Evolutionary conservation across 2,329 filamentous ascomycete species (phyloP).

Genomic region (Myrmaecium sp.): DNA sequence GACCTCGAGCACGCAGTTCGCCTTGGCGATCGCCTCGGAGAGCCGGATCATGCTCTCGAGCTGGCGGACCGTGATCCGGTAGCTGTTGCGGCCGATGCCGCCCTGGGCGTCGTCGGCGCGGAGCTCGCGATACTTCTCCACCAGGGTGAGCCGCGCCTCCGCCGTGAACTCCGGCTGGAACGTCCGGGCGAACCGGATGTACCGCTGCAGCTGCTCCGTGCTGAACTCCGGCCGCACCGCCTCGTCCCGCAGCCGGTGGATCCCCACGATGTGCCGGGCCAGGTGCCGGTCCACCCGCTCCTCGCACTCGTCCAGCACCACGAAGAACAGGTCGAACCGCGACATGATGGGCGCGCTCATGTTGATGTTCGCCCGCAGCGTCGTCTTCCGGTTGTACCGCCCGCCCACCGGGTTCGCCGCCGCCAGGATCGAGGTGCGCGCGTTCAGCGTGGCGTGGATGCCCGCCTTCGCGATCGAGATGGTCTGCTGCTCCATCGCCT

Average conservation of each 20-base stretch:
- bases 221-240: conserved; percentile 86
- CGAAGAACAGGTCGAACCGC: conserved; percentile 96
- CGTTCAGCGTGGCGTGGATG: conserved; percentile 94
- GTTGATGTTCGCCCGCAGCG: conserved; percentile 87
- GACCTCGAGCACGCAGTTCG: conserved; percentile 88
- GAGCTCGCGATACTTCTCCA: conserved; percentile 89
- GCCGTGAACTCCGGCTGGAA: conserved; percentile 87
- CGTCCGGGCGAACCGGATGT: conserved; percentile 88
- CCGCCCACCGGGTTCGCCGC: conserved; percentile 93
- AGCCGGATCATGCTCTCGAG: conserved; percentile 90
- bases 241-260: conserved; percentile 84
- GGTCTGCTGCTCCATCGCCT: conserved; percentile 99
- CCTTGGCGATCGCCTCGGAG: conserved; percentile 94
- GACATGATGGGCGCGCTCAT: conserved; percentile 99
- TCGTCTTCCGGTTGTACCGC: conserved; percentile 93
- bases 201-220: conserved; percentile 90
- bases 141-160: conserved; percentile 69
- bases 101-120: conserved; percentile 86
- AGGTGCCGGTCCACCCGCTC: conserved; percentile 79
- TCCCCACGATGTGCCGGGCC: conserved; percentile 82
- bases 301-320: conserved; percentile 92
- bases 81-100: conserved; percentile 84
- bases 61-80: conserved; percentile 93
- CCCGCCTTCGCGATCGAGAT: conserved; percentile 98
- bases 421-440: conserved; percentile 84